Conservation (phyloP, 345 rosid genomes). For the Gossypium longicalyx region DNA sequence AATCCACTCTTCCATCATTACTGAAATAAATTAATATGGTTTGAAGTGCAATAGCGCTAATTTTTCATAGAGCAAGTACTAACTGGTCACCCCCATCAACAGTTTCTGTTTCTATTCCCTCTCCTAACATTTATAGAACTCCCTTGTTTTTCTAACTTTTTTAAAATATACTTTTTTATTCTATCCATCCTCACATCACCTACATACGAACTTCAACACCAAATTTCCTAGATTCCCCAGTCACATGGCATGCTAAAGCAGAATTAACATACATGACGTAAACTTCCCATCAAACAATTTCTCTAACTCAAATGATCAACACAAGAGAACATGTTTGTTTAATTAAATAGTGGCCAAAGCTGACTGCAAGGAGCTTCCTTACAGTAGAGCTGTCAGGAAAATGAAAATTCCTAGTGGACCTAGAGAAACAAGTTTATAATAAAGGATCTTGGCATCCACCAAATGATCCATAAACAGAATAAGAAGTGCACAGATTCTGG, state of each 20-base stretch:
- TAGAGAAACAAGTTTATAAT: neutral
- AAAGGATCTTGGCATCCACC: neutral
- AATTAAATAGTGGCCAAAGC: neutral
- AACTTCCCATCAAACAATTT: neutral
- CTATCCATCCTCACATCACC: neutral
- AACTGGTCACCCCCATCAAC: neutral
- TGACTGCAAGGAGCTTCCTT: constrained; percentile 4
- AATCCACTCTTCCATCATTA: neutral
- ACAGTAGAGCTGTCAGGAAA: neutral
- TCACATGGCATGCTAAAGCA: neutral
- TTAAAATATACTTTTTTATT: neutral
- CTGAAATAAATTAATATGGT: neutral
- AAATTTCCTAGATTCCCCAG: neutral
- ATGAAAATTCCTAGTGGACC: neutral
- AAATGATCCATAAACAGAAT: neutral
- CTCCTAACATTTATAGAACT: neutral
- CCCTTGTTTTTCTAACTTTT: neutral
- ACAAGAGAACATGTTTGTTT: neutral
- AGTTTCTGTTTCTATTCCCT: too few relatives aligned
- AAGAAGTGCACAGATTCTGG: neutral
- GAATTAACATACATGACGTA: neutral
- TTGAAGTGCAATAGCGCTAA: neutral
- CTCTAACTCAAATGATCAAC: neutral
- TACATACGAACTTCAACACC: too few relatives aligned
- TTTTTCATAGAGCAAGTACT: neutral